Evolutionary conservation across 148 eudicot genomes (phyloP).

Genomic region (Pharnaceum exiguum): DNA sequence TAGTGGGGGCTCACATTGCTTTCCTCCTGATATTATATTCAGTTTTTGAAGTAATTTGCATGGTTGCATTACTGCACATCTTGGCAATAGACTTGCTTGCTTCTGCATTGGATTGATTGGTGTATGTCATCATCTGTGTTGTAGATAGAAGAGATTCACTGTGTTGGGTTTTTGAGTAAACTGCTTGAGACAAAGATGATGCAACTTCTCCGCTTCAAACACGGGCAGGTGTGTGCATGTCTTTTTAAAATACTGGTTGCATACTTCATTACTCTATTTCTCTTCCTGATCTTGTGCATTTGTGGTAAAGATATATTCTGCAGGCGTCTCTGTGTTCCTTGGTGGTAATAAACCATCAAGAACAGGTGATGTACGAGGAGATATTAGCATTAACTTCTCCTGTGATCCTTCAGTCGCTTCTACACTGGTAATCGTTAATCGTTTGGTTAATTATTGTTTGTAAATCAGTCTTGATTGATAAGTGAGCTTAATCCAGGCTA

Average conservation of each 20-base stretch:
- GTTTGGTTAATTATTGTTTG: not conserved
- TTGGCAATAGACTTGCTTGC: too few species aligned
- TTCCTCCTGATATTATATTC: too few species aligned
- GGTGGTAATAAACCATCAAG: slow-evolving; percentile 94
- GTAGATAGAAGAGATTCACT: slow-evolving; percentile 79
- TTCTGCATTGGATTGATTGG: too few species aligned
- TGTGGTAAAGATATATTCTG: slow-evolving; percentile 69
- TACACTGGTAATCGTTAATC: slow-evolving; percentile 44
- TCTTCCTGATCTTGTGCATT: slow-evolving; percentile 18
- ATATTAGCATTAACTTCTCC: slow-evolving; percentile 70
- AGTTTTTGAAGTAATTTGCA: too few species aligned
- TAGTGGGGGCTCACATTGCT: too few species aligned
- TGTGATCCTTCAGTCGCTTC: slow-evolving; percentile 80
- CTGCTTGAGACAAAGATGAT: slow-evolving; percentile 81
- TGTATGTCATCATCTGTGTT: slow-evolving; percentile 8
- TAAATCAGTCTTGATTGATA: slow-evolving; percentile 3
- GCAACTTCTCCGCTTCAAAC: slow-evolving; percentile 86
- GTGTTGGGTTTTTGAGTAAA: slow-evolving; percentile 79
- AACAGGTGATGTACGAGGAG: slow-evolving; percentile 75
- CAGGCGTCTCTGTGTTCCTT: slow-evolving; percentile 82
- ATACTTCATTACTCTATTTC: not conserved
- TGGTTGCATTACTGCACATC: too few species aligned
- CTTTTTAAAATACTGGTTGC: not conserved
- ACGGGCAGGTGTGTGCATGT: slow-evolving; percentile 66
- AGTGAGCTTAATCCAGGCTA: slow-evolving; percentile 3